These are phyloP conservation scores for Parsonsia alboflavescens DNA, from an alignment of 257 asterid species.

Conservation along the genomic window DNA sequence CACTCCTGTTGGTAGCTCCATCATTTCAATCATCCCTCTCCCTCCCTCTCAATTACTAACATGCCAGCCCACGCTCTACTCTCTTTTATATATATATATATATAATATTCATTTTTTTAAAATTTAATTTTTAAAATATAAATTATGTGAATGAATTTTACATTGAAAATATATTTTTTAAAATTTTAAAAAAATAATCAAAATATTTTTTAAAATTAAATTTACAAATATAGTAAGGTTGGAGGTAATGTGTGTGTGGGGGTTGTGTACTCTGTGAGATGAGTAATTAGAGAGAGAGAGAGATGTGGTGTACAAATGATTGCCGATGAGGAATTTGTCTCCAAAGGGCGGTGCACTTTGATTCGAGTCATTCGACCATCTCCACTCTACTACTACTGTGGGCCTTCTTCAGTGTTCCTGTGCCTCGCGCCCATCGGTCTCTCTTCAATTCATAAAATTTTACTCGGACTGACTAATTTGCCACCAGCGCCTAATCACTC, in stretches of 20 bases:
- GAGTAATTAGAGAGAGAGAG: constrained; percentile 5
- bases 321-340: constrained; percentile 18
- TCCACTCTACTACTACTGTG: too few species aligned
- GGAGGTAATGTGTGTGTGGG: not conserved
- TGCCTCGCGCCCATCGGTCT: constrained; percentile 7
- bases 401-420: not conserved
- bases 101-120: too few species aligned
- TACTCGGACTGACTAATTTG: too few species aligned
- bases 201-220: too few species aligned
- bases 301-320: constrained; percentile 18
- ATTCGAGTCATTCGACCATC: not conserved
- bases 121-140: too few species aligned
- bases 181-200: too few species aligned
- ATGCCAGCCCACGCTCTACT: not conserved
- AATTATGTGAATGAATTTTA: too few species aligned
- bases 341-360: constrained; percentile 13
- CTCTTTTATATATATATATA: too few species aligned
- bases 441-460: too few species aligned
- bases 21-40: not conserved
- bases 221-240: too few species aligned
- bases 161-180: too few species aligned
- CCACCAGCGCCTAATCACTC: too few species aligned
- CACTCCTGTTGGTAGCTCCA: not conserved
- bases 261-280: not conserved
- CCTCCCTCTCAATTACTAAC: not conserved